A percentile compares a stretch with the other conserved stretches of the same genome.
phyloP scores from a whole-genome alignment of 2,329 filamentous ascomycete species.

The Monosporascus sp. region DNA sequence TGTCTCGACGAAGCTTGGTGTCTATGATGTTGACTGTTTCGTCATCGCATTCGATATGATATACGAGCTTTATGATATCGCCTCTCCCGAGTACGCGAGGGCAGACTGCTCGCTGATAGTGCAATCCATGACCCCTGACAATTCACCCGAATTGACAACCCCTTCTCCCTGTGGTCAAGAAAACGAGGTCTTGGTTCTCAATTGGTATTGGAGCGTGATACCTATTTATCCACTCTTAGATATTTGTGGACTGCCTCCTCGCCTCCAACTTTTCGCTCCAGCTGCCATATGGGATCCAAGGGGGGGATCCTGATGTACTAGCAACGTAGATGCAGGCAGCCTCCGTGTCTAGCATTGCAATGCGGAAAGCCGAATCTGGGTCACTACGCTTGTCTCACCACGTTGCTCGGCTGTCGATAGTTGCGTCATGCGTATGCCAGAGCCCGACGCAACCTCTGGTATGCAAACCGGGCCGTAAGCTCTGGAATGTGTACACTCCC shows the following conservation, averaged over 20 bases:
- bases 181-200: too few species aligned
- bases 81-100: not conserved
- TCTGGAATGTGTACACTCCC: too few species aligned
- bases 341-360: not conserved
- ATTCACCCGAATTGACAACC: too few species aligned
- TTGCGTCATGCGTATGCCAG: not conserved
- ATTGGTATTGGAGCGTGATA: too few species aligned
- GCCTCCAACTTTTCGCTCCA: not conserved
- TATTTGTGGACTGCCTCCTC: too few species aligned
- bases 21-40: slow-evolving; percentile 17
- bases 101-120: not conserved
- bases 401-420: not conserved
- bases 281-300: not conserved
- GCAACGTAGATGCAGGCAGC: not conserved
- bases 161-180: too few species aligned
- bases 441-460: not conserved
- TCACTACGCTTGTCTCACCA: not conserved
- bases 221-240: not conserved
- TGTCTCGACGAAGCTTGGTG: slow-evolving; percentile 8
- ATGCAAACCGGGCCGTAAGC: not conserved
- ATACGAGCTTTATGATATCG: too few species aligned
- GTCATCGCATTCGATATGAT: slow-evolving; percentile 11
- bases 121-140: too few species aligned
- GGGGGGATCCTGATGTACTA: not conserved
- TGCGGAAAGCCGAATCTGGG: not conserved